Base-by-base conservation (phyloP, 164 flowering plant species). In the Buxus sempervirens region DNA sequence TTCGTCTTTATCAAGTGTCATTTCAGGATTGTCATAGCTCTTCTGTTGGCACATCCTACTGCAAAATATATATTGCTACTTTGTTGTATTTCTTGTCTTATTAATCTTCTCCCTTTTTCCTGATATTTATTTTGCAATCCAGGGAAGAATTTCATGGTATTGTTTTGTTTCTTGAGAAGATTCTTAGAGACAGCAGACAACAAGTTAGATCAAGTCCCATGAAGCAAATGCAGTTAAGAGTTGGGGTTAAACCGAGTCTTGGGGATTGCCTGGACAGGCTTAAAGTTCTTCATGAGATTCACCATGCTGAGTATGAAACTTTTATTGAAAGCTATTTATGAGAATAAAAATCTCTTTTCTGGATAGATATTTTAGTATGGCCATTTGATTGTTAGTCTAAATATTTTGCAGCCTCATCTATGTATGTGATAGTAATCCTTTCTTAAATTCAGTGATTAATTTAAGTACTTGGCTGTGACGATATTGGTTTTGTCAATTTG, bases 81-180 rank as follows among this genome's bases (percentile, higher is more conserved):
- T 45, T 45, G 12, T 45, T 27, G 19, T 36, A 13, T 12, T 32
- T 54, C 42, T 21, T 28, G 20, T 42, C 54, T 21, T 58, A 19
- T 24, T 25, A 32, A 3, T 32, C 7, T 32, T 32, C 7, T 32
- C 38, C 38, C 3, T 3, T 32, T 32, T 32, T 32, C 7, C 38
- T 24, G 25, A 22, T 73, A 12, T 42, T 51, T 36, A 63, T 65
- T 55, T 24, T 41, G 41, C 66, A 51, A 28, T 54, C 20, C 70
- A 92, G 98, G 87, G 82, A 85, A 62, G 93, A 86, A 32, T 83
- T 95, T 73, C 81, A 62, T 62, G 71, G 71, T 16, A 71, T 90
- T 73, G 89, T 85, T 54, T 65, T 45, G 54, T 83, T 79, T 8
- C 78, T 92, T 51, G 85, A 83, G 70, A 86, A 84, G 77, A 70